Evolutionary conservation across 306 rosid species (phyloP), one percentile per base, ranked within the genome.

Genomic region (Geum urbanum): DNA sequence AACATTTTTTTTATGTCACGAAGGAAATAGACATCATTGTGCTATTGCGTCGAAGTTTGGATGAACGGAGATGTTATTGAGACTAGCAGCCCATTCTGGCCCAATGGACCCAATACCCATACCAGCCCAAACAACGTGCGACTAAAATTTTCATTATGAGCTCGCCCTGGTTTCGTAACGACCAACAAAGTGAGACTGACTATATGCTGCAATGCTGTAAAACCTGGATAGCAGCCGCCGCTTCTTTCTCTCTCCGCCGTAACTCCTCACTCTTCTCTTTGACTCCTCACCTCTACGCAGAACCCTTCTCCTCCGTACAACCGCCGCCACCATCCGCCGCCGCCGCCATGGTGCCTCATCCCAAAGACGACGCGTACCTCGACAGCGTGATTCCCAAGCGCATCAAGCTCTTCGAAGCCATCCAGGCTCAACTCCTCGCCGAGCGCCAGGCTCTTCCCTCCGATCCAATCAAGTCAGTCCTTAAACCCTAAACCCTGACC

Each of bases 281-380:
- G 35, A 19, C 18, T 57, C 59, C 47, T 39, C 66, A 43, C 46
- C 66, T 11, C 13, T 14, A 15, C 68, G 9, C 32, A 12, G 54
- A 20, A 52, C 46, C 73, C 45, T 59, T 74, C 35, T 56, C 53
- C 40, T 14, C 68, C 52, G 11, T 27, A 52, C 48, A 43, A 18
- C 62, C 5, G 15, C 27, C 47, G 14, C 67, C 60, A 1, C 6
- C 73, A 14, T 9, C 24, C 5, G n/a, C 69, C 27, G 12, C 74
- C n/a, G 12, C 74, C n/a, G 16, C 67, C 76, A 0, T 48, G 86
- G 88, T 73, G 41, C 72, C 78, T 50, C 87, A 83, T 51, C 67
- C 82, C 5, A 94, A 94, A 52, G 98, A 94, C 81, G 87, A 85
- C 3, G 73, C 84, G 6, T 94, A 94, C 67, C 92, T 94, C 49